Conservation (phyloP, 345 rosid species). For the Erucastrum elatum region DNA sequence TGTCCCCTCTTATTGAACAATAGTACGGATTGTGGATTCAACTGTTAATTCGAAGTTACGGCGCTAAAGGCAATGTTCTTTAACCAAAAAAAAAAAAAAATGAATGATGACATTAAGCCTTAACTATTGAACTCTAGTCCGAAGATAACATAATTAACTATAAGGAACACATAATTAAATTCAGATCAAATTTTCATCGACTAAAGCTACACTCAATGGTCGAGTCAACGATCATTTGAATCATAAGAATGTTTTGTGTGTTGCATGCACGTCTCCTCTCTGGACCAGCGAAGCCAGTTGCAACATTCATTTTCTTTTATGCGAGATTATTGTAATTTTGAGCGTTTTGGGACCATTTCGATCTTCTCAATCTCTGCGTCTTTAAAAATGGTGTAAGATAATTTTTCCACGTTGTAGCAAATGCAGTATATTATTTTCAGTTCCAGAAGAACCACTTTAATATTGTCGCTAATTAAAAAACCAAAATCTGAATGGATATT, state of each 20-base stretch:
- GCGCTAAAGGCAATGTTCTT: too few relatives aligned
- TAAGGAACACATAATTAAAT: background rate
- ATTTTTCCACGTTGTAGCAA: background rate
- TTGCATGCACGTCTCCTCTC: slow-evolving; percentile 34
- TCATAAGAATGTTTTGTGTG: background rate
- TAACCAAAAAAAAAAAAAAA: too few relatives aligned
- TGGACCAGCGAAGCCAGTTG: slow-evolving; percentile 20
- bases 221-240: slow-evolving; percentile 4
- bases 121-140: background rate
- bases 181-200: background rate
- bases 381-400: background rate
- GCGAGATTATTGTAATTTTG: background rate
- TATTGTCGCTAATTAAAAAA: background rate
- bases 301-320: too few relatives aligned
- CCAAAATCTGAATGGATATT: background rate
- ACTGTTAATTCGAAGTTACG: too few relatives aligned
- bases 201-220: slow-evolving; percentile 3
- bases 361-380: slow-evolving; percentile 6
- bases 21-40: too few relatives aligned
- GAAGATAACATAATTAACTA: background rate
- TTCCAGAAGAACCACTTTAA: background rate
- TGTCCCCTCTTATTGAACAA: too few relatives aligned
- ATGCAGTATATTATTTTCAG: background rate
- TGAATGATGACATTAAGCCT: too few relatives aligned
- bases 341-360: background rate